Percentiles rank a stretch among this genome's conserved stretches.
Evolutionary conservation across 1,284 basidiomycete species (phyloP).

Genomic region (Apiotrichum laibachii): DNA sequence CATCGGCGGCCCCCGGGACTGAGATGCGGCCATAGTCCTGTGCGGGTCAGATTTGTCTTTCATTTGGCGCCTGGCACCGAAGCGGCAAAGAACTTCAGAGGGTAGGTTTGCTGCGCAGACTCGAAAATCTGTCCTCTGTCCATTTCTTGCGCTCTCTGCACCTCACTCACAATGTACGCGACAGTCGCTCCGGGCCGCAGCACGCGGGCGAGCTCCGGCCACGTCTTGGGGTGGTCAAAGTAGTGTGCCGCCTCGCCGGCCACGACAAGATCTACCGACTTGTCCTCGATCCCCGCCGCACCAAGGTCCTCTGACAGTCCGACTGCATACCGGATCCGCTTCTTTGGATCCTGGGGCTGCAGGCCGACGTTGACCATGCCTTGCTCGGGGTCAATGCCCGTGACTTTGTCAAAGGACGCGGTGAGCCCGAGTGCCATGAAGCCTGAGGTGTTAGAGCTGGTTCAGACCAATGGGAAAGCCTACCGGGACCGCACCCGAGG

Average conservation of each 20-base stretch:
- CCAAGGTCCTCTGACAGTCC: slow-evolving; percentile 25
- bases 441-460: too few relatives aligned
- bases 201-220: slow-evolving; percentile 66
- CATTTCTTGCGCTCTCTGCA: too few relatives aligned
- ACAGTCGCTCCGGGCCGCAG: slow-evolving; percentile 66
- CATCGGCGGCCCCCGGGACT: slow-evolving; percentile 60
- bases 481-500: slow-evolving; percentile 73
- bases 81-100: too few relatives aligned
- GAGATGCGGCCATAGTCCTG: slow-evolving; percentile 77
- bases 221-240: slow-evolving; percentile 73
- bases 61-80: too few relatives aligned
- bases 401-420: slow-evolving; percentile 60
- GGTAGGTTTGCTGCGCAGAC: too few relatives aligned
- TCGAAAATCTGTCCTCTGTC: too few relatives aligned
- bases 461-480: too few relatives aligned
- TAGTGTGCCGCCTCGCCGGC: slow-evolving; percentile 80
- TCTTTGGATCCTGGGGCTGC: slow-evolving; percentile 24
- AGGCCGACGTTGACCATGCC: slow-evolving; percentile 68
- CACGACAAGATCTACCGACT: slow-evolving; percentile 68
- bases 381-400: slow-evolving; percentile 69
- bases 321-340: slow-evolving; percentile 54
- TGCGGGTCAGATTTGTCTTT: slow-evolving; percentile 4
- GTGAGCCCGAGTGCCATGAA: slow-evolving; percentile 60
- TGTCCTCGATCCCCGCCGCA: slow-evolving; percentile 44
- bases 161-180: slow-evolving; percentile 65